Evolutionary conservation across 129 eudicot species (phyloP), one percentile per base, ranked within the genome.

Genomic region (carrot (Daucus carota)): DNA sequence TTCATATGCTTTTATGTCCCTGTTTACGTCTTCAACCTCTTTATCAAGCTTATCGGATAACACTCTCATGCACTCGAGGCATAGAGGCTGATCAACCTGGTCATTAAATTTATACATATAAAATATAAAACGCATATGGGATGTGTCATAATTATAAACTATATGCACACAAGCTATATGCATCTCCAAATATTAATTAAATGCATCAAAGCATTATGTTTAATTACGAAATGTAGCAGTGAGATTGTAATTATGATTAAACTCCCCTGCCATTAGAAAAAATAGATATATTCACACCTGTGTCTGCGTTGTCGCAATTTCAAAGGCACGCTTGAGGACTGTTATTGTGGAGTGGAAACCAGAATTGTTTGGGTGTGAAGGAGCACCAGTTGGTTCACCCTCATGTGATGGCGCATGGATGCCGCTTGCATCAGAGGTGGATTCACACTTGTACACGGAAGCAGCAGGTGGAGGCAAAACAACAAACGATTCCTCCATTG

Each of bases 31-130:
- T 85, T 94, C 99, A 83, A 94, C 92, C 86, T 94, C 99, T 83
- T 91, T 94, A 79, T 94, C 99, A 79, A 94, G 93, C 83, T 91
- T 94, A 82, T 91, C 97, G 65, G 99, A 94, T 72, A 91, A 75
- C 59, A 91, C 96, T 62, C 96, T 83, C 99, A 94, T 94, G 89
- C 99, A 94, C 85, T 94, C 99, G 7, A 94, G 91, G 85, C 99
- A 94, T 40, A 94, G 73, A 41, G 99, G 97, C 75, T 94, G 99
- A 70, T 94, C 97, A 77, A 94, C 97, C 97, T 92, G 80, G 66
- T 29, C 38, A 40, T 6, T 6, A 38, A 50, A 20, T 34, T 5
- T 45, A 74, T 33, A 68, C 8, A 20, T 17, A 8, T 34, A 10
- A 6, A 7, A 10, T 9, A 17, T 34, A 33, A 41, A 24, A 66